Evolutionary conservation across 148 eudicot species (phyloP).

Genomic region (Agrostemma githago): DNA sequence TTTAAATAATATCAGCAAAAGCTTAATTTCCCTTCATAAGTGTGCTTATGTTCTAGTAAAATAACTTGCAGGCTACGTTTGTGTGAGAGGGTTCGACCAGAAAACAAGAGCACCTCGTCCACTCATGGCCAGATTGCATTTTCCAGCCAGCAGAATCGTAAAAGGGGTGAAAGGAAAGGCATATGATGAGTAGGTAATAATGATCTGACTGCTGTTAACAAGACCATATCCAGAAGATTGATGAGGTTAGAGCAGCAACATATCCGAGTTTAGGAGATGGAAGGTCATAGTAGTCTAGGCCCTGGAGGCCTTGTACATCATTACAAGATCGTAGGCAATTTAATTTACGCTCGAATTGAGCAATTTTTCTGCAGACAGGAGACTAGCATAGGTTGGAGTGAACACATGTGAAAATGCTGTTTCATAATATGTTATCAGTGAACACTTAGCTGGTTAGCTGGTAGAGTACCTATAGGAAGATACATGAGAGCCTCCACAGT

Average conservation of each 20-base stretch:
- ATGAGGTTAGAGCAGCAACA: conserved; percentile 12
- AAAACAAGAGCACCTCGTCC: conserved; percentile 68
- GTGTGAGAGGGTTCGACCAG: conserved; percentile 71
- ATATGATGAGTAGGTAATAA: conserved; percentile 23
- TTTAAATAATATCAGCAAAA: neutral
- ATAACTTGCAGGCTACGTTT: conserved; percentile 45
- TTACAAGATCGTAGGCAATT: conserved; percentile 28
- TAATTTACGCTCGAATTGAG: conserved; percentile 36
- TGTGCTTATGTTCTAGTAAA: neutral
- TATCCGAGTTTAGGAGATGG: conserved; percentile 28
- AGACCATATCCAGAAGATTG: conserved; percentile 9
- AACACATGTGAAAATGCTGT: conserved; percentile 12
- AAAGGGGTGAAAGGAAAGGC: conserved; percentile 33
- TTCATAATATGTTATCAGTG: conserved; percentile 13
- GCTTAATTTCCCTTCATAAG: neutral
- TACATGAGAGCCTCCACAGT: neutral
- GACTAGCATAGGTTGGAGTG: conserved; percentile 19
- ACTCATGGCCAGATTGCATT: conserved; percentile 68
- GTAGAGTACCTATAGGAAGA: neutral
- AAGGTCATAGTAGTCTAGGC: conserved; percentile 15
- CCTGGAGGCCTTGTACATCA: conserved; percentile 31
- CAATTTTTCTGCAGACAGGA: conserved; percentile 29
- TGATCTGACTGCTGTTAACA: conserved; percentile 10
- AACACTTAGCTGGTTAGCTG: conserved; percentile 5
- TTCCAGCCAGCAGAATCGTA: conserved; percentile 60